These are phyloP conservation scores for Leishmania martiniquensis DNA, from an alignment of 208 protist species.

Conservation along the genomic window DNA sequence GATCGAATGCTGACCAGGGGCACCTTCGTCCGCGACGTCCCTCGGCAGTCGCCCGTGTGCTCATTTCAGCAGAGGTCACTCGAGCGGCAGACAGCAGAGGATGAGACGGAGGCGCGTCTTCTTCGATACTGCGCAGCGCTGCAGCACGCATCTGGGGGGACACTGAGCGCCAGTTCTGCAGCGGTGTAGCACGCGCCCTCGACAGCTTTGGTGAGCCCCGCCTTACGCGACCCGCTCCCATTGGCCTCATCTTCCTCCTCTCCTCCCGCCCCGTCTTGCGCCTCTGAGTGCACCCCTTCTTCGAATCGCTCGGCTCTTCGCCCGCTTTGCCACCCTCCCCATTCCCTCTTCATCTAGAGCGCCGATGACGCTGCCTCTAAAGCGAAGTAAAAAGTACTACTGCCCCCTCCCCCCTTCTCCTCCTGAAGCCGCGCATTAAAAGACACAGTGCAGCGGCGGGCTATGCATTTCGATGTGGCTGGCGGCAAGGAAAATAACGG, in stretches of 20 bases:
- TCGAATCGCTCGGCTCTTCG: background rate
- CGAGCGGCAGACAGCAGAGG: conserved; percentile 16
- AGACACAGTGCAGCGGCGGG: no score
- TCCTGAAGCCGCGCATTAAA: no score
- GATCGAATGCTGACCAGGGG: conserved; percentile 26
- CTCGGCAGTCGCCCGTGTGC: background rate
- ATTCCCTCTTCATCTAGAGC: background rate
- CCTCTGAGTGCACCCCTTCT: background rate
- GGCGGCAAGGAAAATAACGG: background rate
- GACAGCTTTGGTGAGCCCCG: background rate
- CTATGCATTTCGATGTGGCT: background rate
- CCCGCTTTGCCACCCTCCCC: background rate
- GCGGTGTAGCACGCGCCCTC: background rate
- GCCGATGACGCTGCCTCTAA: background rate
- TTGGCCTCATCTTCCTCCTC: background rate
- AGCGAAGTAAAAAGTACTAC: background rate
- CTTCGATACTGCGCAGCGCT: conserved; percentile 59
- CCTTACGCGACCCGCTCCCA: background rate
- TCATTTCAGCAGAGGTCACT: conserved; percentile 56
- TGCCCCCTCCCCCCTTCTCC: background rate
- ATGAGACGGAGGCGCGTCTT: conserved; percentile 33
- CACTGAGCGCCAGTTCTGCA: background rate
- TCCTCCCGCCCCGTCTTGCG: no score
- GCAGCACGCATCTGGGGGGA: conserved; percentile 7
- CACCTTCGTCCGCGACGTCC: background rate